These are phyloP conservation scores for Solanum sparsipilum DNA, from an alignment of 257 asterid species.

Conservation along the genomic window DNA sequence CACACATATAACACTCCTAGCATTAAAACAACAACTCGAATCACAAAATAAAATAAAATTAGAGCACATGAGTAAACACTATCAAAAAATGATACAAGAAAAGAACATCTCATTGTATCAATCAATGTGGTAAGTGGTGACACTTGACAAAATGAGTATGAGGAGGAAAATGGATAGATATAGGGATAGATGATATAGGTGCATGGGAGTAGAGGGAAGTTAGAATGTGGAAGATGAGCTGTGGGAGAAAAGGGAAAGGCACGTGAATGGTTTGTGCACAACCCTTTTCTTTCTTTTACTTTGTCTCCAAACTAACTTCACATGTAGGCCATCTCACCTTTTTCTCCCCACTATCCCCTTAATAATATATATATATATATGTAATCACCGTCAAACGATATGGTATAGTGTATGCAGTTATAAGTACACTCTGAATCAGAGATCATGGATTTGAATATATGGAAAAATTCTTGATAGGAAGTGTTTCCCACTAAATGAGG, in stretches of 20 bases:
- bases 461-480: neutral
- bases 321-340: constrained; percentile 38
- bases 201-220: constrained; percentile 4
- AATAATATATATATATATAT: neutral
- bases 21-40: neutral
- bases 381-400: too few species aligned
- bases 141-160: neutral
- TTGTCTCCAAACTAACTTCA: constrained; percentile 60
- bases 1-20: neutral
- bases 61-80: neutral
- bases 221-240: constrained; percentile 41
- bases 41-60: neutral
- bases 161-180: neutral
- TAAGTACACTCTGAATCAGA: too few species aligned
- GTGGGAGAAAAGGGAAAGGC: constrained; percentile 40
- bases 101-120: neutral
- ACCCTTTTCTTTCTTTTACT: constrained; percentile 30
- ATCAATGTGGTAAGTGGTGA: neutral
- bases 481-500: neutral
- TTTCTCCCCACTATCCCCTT: neutral
- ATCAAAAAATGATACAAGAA: too few species aligned
- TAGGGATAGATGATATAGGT: neutral
- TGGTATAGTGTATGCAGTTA: neutral
- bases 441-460: too few species aligned
- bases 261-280: constrained; percentile 69